A percentile compares a stretch with the other conserved stretches of the same genome.
These are phyloP conservation scores for Pythium insidiosum DNA, from an alignment of 352 stramenopile species.

Conservation along the genomic window DNA sequence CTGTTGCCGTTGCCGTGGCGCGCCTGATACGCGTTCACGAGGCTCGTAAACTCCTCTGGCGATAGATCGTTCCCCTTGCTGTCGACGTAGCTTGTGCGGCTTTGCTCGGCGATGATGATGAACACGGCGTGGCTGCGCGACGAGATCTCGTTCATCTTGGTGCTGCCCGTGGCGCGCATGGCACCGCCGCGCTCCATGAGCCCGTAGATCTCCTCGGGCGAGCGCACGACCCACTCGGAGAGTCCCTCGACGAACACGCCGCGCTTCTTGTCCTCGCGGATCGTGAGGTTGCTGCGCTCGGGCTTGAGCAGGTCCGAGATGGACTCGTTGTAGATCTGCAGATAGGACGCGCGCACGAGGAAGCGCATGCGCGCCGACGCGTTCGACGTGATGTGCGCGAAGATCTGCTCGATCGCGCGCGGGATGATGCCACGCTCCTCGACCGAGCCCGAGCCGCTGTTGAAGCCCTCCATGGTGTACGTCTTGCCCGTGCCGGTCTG, in stretches of 20 bases:
- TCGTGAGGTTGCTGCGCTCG: conserved; percentile 88
- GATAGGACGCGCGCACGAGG: conserved; percentile 87
- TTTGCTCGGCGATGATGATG: conserved; percentile 93
- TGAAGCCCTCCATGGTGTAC: conserved; percentile 97
- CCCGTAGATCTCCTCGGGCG: conserved; percentile 90
- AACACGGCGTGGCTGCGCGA: conserved; percentile 90
- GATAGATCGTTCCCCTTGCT: conserved; percentile 69
- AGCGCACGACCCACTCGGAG: conserved; percentile 92
- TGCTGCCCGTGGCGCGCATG: conserved; percentile 77
- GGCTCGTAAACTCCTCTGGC: conserved; percentile 75
- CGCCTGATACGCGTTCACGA: conserved; percentile 72
- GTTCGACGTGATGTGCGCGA: conserved; percentile 87
- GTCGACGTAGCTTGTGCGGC: conserved; percentile 86
- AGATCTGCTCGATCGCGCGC: conserved; percentile 95
- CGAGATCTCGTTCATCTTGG: conserved; percentile 87
- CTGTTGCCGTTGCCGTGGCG: conserved; percentile 21
- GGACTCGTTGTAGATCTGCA: conserved; percentile 95
- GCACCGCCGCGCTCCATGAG: conserved; percentile 90
- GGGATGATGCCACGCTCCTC: conserved; percentile 97
- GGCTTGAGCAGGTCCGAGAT: conserved; percentile 94
- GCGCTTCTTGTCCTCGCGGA: conserved; percentile 89
- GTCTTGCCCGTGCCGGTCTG: no score
- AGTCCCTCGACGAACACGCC: conserved; percentile 93
- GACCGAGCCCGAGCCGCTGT: conserved; percentile 75
- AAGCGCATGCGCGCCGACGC: conserved; percentile 82